A percentile compares a stretch with the other conserved stretches of the same genome.
Conservation (phyloP, 176 grass and related monocot genomes). For the Lolium rigidum region DNA sequence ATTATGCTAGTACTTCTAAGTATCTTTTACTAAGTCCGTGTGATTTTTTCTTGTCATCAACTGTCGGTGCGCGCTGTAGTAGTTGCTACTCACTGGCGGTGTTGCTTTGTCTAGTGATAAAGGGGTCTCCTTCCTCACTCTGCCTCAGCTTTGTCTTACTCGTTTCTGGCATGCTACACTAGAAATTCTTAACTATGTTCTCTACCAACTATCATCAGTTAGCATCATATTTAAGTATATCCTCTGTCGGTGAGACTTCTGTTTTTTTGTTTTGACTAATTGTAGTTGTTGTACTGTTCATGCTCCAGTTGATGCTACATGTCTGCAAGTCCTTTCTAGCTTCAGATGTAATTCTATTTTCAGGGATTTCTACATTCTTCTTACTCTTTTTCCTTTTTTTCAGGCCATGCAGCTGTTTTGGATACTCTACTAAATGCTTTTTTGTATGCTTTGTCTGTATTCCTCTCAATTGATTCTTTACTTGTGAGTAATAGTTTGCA, state of each 20-base stretch:
- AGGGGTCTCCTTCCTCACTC: conserved; percentile 38
- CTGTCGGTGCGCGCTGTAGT: conserved; percentile 46
- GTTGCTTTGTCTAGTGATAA: conserved; percentile 47
- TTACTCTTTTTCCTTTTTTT: conserved; percentile 14
- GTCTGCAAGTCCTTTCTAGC: background rate
- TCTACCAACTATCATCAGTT: conserved; percentile 14
- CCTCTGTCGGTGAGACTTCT: conserved; percentile 35
- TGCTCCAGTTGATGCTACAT: conserved; percentile 6
- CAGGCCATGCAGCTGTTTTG: background rate
- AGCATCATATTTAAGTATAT: conserved; percentile 28
- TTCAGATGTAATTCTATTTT: background rate
- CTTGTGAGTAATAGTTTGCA: conserved; percentile 51
- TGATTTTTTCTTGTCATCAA: conserved; percentile 22
- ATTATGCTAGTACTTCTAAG: conserved; percentile 10
- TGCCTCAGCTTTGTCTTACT: conserved; percentile 47
- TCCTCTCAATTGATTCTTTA: conserved; percentile 23
- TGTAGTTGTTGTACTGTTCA: background rate
- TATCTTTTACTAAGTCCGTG: conserved; percentile 28
- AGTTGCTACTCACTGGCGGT: conserved; percentile 42
- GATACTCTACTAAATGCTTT: conserved; percentile 25
- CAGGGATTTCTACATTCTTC: conserved; percentile 20
- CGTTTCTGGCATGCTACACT: conserved; percentile 49
- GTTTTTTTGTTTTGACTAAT: background rate
- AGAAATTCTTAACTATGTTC: conserved; percentile 42
- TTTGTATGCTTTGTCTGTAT: conserved; percentile 36